phyloP scores from a whole-genome alignment of 2,329 filamentous ascomycete species.

The Aspergillus sergii region DNA sequence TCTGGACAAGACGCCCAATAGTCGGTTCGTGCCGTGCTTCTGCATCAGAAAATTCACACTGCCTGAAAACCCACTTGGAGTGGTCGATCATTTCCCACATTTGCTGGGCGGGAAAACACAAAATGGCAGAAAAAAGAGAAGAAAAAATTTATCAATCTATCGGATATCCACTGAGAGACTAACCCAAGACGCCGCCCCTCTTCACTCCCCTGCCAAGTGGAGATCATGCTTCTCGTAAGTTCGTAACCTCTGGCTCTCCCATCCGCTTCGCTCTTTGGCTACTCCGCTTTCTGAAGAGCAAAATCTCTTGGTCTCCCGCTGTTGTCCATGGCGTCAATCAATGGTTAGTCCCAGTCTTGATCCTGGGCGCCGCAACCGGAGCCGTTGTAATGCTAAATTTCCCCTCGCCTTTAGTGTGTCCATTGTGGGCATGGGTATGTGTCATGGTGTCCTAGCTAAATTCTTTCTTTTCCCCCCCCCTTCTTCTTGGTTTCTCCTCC shows the following conservation, averaged over 20 bases:
- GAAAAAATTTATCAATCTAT: conserved; percentile 3
- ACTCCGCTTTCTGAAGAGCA: conserved; percentile 1
- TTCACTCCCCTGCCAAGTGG: conserved; percentile 11
- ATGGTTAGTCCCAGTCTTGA: conserved; percentile 1
- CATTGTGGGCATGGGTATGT: conserved; percentile 3
- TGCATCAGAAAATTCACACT: neutral
- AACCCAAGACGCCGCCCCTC: neutral
- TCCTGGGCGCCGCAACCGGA: conserved; percentile 16
- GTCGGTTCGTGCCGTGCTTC: neutral
- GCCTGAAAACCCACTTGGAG: neutral
- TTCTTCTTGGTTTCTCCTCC: conserved; percentile 1
- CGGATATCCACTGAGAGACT: neutral
- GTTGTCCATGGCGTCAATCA: conserved; percentile 13
- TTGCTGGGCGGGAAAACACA: neutral
- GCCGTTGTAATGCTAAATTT: conserved; percentile 8
- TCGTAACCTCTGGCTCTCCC: neutral
- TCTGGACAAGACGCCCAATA: conserved; percentile 4
- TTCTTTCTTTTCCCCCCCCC: conserved; percentile 1
- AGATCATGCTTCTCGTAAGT: conserved; percentile 6
- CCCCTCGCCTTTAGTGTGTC: conserved; percentile 1
- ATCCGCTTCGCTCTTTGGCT: neutral
- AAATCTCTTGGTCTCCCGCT: neutral
- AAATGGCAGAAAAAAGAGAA: neutral
- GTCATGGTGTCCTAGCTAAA: conserved; percentile 1
- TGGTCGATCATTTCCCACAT: neutral